These are phyloP conservation scores for Arachnomyces sp. DNA, from an alignment of 2,329 filamentous ascomycete genomes.

Conservation along the genomic window DNA sequence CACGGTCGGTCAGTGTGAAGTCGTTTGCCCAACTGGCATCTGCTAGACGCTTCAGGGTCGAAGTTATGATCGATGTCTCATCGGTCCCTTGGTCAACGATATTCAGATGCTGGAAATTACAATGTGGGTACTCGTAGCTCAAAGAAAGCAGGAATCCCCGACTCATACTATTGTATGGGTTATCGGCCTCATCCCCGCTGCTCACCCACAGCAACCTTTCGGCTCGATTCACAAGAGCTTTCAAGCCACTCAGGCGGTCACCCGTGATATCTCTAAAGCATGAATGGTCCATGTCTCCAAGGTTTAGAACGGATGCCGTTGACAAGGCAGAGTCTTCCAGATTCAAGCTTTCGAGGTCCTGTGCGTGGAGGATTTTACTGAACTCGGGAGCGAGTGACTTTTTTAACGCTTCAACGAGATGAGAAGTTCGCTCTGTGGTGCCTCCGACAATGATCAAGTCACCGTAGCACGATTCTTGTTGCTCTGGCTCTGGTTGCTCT, in stretches of 20 bases:
- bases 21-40: background rate
- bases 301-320: background rate
- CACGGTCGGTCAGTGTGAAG: background rate
- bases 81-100: background rate
- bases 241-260: background rate
- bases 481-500: constrained; percentile 14
- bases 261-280: background rate
- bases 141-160: background rate
- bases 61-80: background rate
- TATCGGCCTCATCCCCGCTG: background rate
- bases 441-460: too few relatives aligned
- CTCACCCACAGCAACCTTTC: constrained; percentile 5
- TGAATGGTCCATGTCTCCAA: constrained; percentile 5
- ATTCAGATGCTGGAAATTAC: background rate
- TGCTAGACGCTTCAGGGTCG: constrained; percentile 1
- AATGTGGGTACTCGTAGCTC: background rate
- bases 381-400: constrained; percentile 1
- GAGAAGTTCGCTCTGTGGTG: background rate
- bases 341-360: background rate
- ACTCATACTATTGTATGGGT: constrained; percentile 1
- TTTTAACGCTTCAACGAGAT: background rate
- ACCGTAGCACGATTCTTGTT: too few relatives aligned
- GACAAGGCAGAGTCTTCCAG: background rate
- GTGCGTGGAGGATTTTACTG: background rate
- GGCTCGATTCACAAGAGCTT: background rate